Evolutionary conservation across 1,139 yeast species (phyloP), one percentile per base, ranked within the genome.

Genomic region (Blastobotrys aristatus): DNA sequence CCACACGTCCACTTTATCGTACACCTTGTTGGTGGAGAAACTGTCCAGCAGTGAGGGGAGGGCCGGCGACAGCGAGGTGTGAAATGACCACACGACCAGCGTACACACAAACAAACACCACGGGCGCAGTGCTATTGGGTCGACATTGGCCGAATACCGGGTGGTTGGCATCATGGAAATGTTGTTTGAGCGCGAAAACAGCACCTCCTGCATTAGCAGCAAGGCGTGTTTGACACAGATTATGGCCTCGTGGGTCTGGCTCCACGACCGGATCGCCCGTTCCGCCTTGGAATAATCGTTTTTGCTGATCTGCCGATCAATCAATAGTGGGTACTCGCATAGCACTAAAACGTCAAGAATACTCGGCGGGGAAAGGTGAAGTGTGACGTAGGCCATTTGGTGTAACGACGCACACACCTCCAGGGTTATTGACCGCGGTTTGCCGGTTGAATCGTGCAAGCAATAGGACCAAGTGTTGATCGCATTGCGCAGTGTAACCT

Each of bases 401-500:
- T 54, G 57, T 34, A 57, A 48, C 14, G 59, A 51, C 17, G 51
- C 48, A 14, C 57, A 54, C 17, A 54, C 59, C 41, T 53, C 57
- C 13, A 47, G 46, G 5, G 51, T 46, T 33, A 53, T 44, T n/a
- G 50, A 40, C 38, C 42, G 39, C 22, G 18, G 13, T 18, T 40
- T 45, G n/a, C n/a, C n/a, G 6, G 32, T 20, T 7, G 42, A 34
- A 22, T 48, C 43, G 32, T 46, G 48, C 8, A 53, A 40, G 22
- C 48, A 52, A 41, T 48, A 52, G 29, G 55, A 57, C 61, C 61
- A 57, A n/a, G 57, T 56, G 26, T 54, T 53, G 24, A 57, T 53
- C 2, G 61, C 61, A 43, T 50, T 53, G 33, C 53, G 45, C 44
- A 57, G 38, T 8, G 49, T 41, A 13, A 44, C 31, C 26, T 47